Conservation (phyloP, 257 asterid species). For the Jacaranda copaia region DNA sequence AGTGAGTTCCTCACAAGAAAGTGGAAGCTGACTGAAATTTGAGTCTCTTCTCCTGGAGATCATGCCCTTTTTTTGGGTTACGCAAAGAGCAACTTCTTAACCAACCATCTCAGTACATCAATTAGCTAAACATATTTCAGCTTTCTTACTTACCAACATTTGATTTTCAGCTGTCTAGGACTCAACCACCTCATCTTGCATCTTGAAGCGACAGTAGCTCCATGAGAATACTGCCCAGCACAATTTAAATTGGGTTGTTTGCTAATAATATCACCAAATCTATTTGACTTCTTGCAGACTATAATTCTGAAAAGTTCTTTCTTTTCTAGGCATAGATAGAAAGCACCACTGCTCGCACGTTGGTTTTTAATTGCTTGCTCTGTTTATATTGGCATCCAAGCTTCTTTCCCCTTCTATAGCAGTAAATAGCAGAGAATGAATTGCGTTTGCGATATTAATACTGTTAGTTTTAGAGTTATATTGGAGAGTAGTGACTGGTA, state of each 20-base stretch:
- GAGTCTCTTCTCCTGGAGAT: neutral
- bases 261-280: neutral
- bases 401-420: neutral
- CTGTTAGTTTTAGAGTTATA: neutral
- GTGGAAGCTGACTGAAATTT: constrained; percentile 7
- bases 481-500: neutral
- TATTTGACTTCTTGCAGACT: constrained; percentile 4
- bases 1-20: neutral
- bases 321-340: constrained; percentile 8
- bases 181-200: neutral
- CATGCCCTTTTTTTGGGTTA: neutral
- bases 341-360: neutral
- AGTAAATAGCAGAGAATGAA: neutral
- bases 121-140: neutral
- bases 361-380: neutral
- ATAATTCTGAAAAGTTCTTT: neutral
- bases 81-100: neutral
- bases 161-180: constrained; percentile 16
- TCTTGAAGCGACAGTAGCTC: neutral
- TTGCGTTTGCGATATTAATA: neutral
- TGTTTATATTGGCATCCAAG: neutral
- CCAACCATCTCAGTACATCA: neutral
- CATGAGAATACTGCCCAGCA: neutral
- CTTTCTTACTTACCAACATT: neutral
- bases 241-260: neutral